Conservation (phyloP, 2,329 filamentous ascomycete species). For the Clarireedia sp. region DNA sequence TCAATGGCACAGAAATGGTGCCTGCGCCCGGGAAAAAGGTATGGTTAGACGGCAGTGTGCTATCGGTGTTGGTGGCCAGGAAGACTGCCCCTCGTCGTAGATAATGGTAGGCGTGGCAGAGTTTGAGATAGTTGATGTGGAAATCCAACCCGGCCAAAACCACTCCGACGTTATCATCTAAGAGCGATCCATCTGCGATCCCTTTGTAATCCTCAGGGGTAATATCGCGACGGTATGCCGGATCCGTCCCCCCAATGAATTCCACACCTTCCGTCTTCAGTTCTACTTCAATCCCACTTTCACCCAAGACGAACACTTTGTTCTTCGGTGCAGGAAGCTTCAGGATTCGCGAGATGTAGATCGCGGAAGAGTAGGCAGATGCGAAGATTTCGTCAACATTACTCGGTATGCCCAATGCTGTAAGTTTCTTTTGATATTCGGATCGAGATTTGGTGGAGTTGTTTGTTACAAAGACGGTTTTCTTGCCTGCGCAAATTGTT, state of each 20-base stretch:
- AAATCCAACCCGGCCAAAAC: conserved; percentile 90
- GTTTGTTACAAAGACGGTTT: conserved; percentile 93
- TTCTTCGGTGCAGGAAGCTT: conserved; percentile 68
- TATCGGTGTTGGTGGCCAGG: conserved; percentile 88
- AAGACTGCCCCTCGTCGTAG: conserved; percentile 74
- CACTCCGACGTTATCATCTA: conserved; percentile 83
- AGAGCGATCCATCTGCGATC: conserved; percentile 64
- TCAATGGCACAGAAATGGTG: conserved; percentile 68
- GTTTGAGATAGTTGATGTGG: conserved; percentile 91
- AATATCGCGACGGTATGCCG: conserved; percentile 67
- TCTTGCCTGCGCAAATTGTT: conserved; percentile 57
- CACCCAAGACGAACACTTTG: conserved; percentile 92
- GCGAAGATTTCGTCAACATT: conserved; percentile 88
- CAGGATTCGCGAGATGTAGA: conserved; percentile 93
- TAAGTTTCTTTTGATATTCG: conserved; percentile 90
- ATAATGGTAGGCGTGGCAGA: conserved; percentile 79
- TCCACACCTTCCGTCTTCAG: conserved; percentile 70
- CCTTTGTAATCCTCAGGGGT: conserved; percentile 69
- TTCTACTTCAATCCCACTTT: conserved; percentile 85
- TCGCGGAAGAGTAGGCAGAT: conserved; percentile 81
- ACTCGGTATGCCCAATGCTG: conserved; percentile 69
- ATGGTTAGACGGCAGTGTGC: conserved; percentile 74
- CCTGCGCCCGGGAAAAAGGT: conserved; percentile 89
- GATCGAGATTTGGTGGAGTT: conserved; percentile 94
- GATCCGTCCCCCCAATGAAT: conserved; percentile 82